Evolutionary conservation across 257 asterid genomes (phyloP).

Genomic region (Solanum chilense): DNA sequence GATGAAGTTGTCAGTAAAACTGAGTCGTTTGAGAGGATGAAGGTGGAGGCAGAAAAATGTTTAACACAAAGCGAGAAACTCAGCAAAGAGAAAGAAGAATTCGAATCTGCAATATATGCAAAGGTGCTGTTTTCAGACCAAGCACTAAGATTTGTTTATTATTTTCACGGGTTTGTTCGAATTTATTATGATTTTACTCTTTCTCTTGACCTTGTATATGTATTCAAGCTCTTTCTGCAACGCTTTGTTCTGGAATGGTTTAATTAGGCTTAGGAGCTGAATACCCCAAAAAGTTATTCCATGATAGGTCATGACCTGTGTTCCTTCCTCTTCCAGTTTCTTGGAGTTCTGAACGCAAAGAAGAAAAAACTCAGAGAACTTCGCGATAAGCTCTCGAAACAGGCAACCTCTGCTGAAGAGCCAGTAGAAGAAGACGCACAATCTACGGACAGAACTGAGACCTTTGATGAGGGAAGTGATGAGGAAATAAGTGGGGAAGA

Average conservation of each 20-base stretch:
- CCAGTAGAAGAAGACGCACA: conserved; percentile 36
- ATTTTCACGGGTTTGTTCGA: not conserved
- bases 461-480: conserved; percentile 35
- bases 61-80: conserved; percentile 68
- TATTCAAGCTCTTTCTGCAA: not conserved
- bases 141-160: not conserved
- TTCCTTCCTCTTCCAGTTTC: conserved; percentile 43
- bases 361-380: conserved; percentile 87
- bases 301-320: not conserved
- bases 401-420: conserved; percentile 13
- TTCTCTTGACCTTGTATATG: not conserved
- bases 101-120: conserved; percentile 65
- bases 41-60: conserved; percentile 77
- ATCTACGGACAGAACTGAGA: conserved; percentile 63
- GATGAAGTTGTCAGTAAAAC: conserved; percentile 78
- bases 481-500: conserved; percentile 32
- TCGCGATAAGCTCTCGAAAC: conserved; percentile 48
- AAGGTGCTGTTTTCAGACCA: conserved; percentile 30
- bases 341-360: conserved; percentile 66
- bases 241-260: not conserved
- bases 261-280: not conserved
- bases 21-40: conserved; percentile 47
- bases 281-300: not conserved
- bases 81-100: conserved; percentile 54
- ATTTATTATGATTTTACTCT: not conserved